Evolutionary conservation across 2,329 filamentous ascomycete species (phyloP).

Genomic region (Meredithiella fracta): DNA sequence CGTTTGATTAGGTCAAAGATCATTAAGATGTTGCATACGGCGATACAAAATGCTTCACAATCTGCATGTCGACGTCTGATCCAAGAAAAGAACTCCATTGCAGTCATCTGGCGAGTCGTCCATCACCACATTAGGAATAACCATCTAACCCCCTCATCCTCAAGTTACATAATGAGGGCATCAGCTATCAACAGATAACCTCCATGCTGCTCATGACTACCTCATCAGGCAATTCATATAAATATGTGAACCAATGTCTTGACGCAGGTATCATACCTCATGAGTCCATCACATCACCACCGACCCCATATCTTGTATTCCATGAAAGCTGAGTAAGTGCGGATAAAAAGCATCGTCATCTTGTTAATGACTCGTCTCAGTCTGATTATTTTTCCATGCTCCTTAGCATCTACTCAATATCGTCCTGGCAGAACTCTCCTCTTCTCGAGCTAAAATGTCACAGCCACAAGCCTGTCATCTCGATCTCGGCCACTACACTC

Average conservation of each 20-base stretch:
- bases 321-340: not conserved
- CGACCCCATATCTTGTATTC: not conserved
- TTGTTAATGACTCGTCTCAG: not conserved
- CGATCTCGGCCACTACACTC: not conserved
- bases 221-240: not conserved
- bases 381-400: not conserved
- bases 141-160: not conserved
- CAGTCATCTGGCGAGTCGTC: too few species aligned
- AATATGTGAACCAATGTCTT: not conserved
- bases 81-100: too few species aligned
- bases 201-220: not conserved
- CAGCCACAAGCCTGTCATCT: not conserved
- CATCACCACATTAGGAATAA: not conserved
- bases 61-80: too few species aligned
- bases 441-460: not conserved
- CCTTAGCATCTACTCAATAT: not conserved
- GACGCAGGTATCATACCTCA: not conserved
- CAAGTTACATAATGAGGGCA: not conserved
- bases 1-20: not conserved
- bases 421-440: not conserved
- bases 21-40: too few species aligned
- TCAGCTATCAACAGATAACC: not conserved
- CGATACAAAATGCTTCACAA: too few species aligned
- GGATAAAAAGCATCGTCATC: not conserved
- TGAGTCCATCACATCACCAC: not conserved